Base-by-base conservation (phyloP, 371 early-diverging fungal species). In the Rhizopus stolonifer region DNA sequence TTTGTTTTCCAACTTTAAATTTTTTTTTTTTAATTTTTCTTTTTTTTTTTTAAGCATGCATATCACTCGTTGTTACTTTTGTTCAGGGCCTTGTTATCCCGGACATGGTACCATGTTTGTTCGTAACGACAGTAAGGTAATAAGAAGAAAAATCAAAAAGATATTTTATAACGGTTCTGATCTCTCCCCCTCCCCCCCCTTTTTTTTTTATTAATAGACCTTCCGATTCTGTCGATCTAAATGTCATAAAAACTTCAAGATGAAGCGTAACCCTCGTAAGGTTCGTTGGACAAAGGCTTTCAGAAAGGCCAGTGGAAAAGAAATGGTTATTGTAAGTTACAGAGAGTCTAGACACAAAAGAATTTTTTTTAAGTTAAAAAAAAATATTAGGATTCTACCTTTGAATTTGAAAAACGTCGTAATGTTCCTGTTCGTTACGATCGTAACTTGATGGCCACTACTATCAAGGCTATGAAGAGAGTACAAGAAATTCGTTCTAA, bases 211-310 rank as follows among this genome's bases (percentile, higher is more conserved):
- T n/a, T 51, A 54, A 10, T 78, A 86, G 88, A 83, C 86, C 23
- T 99, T 99, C 79, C 88, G 94, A 49, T 98, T 99, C 80, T 99
- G 99, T 72, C 86, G 98, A 69, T 96, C 98, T 47, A 99, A 99
- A 85, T 99, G 99, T 82, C 93, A 93, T 81, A 94, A 93, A 74
- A 95, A 96, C 82, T 99, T 99, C 80, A 99, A 99, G 75, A 93
- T 94, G 90, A 98, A 99, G 89, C 90, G 98, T 61, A 99, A 99
- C 82, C 99, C 99, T 50, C 85, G 99, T 69, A 99, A 98, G 87
- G 93, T 97, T 56, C 84, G 88, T 64, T 99, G 99, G 99, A 99
- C 99, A 46, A 99, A 98, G 87, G 96, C 99, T 18, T 98, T 95
- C 89, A 85, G 99, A 65, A 91, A 90, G 75, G 87, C 97, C 18